Evolutionary conservation across 805 yeast species (phyloP).

Genomic region (Candida parachauliodes): DNA sequence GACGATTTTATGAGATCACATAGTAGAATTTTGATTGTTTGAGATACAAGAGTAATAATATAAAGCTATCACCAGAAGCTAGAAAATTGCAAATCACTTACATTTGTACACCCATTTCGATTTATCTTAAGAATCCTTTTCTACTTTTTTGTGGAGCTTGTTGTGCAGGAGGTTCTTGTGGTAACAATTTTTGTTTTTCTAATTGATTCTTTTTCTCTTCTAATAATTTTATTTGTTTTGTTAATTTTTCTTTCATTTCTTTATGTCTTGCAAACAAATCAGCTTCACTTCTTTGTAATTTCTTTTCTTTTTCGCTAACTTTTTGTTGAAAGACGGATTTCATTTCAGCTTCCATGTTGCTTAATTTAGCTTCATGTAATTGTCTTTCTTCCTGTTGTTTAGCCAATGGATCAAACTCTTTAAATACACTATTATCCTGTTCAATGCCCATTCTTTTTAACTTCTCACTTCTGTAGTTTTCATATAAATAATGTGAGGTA

Average conservation of each 20-base stretch:
- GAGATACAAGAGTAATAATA: no score
- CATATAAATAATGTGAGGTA: slow-evolving; percentile 75
- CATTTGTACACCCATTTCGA: background rate
- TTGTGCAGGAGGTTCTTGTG: slow-evolving; percentile 44
- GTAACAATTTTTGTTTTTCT: slow-evolving; percentile 55
- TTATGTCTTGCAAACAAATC: slow-evolving; percentile 93
- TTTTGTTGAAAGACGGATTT: slow-evolving; percentile 93
- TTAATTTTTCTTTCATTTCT: slow-evolving; percentile 93
- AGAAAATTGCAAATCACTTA: background rate
- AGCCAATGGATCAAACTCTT: slow-evolving; percentile 87
- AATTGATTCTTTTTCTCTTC: slow-evolving; percentile 87
- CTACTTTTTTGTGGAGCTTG: slow-evolving; percentile 56
- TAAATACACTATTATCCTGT: slow-evolving; percentile 91
- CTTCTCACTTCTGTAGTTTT: slow-evolving; percentile 83
- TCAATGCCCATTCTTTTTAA: slow-evolving; percentile 77
- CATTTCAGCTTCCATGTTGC: slow-evolving; percentile 95
- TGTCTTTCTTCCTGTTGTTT: slow-evolving; percentile 93
- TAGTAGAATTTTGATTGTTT: no score
- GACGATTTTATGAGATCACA: no score
- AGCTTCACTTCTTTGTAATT: slow-evolving; percentile 93
- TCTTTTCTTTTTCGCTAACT: slow-evolving; percentile 94
- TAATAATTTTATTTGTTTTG: slow-evolving; percentile 80
- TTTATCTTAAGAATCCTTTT: slow-evolving; percentile 72
- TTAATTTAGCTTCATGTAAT: slow-evolving; percentile 88
- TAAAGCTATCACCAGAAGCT: no score